Evolutionary conservation across 805 yeast species (phyloP).

Genomic region (Wickerhamomyces hampshirensis): DNA sequence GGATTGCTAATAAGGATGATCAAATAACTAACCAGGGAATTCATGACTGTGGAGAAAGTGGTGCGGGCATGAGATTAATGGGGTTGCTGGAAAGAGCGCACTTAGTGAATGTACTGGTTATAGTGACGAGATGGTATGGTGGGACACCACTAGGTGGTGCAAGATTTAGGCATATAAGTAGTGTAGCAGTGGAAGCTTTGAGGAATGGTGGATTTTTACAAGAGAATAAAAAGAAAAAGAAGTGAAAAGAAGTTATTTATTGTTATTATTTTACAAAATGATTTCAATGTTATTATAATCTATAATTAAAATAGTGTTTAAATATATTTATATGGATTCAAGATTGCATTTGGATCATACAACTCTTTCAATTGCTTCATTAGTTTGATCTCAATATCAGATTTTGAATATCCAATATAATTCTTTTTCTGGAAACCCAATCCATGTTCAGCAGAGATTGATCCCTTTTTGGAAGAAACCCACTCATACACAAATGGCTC

Average conservation of each 20-base stretch:
- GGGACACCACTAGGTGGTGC: constrained; percentile 71
- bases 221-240: constrained; percentile 2
- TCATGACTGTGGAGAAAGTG: constrained; percentile 69
- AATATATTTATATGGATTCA: constrained; percentile 93
- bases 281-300: no score
- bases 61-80: constrained; percentile 61
- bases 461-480: constrained; percentile 67
- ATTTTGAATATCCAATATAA: constrained; percentile 81
- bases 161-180: constrained; percentile 63
- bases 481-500: constrained; percentile 97
- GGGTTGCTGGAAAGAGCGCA: constrained; percentile 47
- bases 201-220: constrained; percentile 30
- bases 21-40: constrained; percentile 46
- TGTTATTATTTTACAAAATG: no score
- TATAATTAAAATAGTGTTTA: constrained; percentile 27
- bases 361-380: constrained; percentile 76
- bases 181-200: constrained; percentile 49
- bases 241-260: constrained; percentile 1
- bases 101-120: constrained; percentile 51
- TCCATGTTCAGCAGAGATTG: constrained; percentile 97
- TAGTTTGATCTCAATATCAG: constrained; percentile 59
- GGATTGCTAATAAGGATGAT: constrained; percentile 23
- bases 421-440: constrained; percentile 94
- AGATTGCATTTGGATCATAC: constrained; percentile 86
- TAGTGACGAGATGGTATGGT: constrained; percentile 81